Base-by-base conservation (phyloP, 164 flowering plant species). In the Tetrastigma voinierianum region DNA sequence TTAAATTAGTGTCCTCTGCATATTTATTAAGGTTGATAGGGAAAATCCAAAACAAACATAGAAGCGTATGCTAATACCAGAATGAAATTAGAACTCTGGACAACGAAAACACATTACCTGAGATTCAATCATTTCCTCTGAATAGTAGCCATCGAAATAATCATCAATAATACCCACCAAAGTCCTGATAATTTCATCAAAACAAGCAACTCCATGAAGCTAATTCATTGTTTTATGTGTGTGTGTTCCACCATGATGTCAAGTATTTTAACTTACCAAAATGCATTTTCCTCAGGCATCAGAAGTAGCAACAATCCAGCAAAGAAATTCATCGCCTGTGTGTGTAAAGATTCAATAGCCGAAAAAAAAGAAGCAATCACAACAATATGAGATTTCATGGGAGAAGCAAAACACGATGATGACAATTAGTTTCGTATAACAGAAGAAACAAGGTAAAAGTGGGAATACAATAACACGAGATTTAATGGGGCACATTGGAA, bases 271-370 rank as follows among this genome's bases (percentile, higher is more conserved):
- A 80, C 89, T 69, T 86, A 95, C 98, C 97, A 92, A 71, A 95
- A 95, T 57, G 97, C 98, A 89, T 92, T 95, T 81, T 92, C 98
- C 70, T 95, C 98, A 7, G 97, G 97, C 98, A 95, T 95, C 74
- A 95, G 74, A 64, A 95, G 91, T 58, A 95, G 78, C 70, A 95
- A 81, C 52, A 96, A 66, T 57, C 98, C 98, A 67, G 98, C 99
- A 83, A 96, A 96, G 83, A 90, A 96, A 79, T 96, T 96, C 99
- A 93, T 96, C 55, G 99, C 99, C 99, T 96, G 88, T 83, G 78
- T 55, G 21, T 17, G 40, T 4, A 32, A 25, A 25, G 6, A 32
- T 74, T 48, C 51, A 52, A 68, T 66, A 58, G 53, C 18, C 69
- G 67, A 58, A 64, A 24, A 9, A 58, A 45, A 67, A 19, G 7